A percentile compares a stretch with the other conserved stretches of the same genome.
Evolutionary conservation across 805 yeast genomes (phyloP).

Genomic region (Starmerella bacillaris): DNA sequence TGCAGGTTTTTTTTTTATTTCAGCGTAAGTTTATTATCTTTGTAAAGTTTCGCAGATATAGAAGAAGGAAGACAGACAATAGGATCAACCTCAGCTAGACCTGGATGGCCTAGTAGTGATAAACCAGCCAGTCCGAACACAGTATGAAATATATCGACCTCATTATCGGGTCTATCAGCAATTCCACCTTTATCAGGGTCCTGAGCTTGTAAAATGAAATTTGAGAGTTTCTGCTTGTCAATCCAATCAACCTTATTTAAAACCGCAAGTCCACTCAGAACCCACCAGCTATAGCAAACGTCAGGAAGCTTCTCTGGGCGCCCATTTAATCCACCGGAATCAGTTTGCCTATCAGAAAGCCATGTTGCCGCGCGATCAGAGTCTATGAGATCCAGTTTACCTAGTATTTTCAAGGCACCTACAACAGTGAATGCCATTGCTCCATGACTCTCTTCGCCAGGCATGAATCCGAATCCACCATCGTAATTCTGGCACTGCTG

Average conservation of each 20-base stretch:
- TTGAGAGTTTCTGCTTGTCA: slow-evolving; percentile 39
- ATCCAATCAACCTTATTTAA: slow-evolving; percentile 59
- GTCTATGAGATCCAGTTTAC: slow-evolving; percentile 34
- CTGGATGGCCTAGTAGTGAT: slow-evolving; percentile 48
- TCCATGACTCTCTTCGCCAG: slow-evolving; percentile 90
- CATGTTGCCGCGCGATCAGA: slow-evolving; percentile 43
- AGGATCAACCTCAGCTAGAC: slow-evolving; percentile 57
- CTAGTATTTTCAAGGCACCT: slow-evolving; percentile 57
- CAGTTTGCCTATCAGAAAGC: slow-evolving; percentile 79
- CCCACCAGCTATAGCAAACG: slow-evolving; percentile 99
- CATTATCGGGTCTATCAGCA: slow-evolving; percentile 79
- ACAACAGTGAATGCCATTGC: slow-evolving; percentile 65
- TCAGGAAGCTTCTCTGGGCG: slow-evolving; percentile 91
- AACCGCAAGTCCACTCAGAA: slow-evolving; percentile 53
- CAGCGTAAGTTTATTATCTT: too few relatives aligned
- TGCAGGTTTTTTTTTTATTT: too few relatives aligned
- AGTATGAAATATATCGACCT: slow-evolving; percentile 86
- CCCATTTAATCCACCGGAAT: slow-evolving; percentile 84
- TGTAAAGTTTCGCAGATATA: too few relatives aligned
- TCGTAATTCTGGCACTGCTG: slow-evolving; percentile 69
- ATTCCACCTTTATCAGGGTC: slow-evolving; percentile 72
- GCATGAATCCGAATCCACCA: slow-evolving; percentile 86
- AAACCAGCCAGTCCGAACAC: slow-evolving; percentile 79
- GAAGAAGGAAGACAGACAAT: slow-evolving; percentile 84
- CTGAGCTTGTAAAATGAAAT: slow-evolving; percentile 61